These are phyloP conservation scores for Beta macrorhiza DNA, from an alignment of 179 eudicot species.

Conservation along the genomic window DNA sequence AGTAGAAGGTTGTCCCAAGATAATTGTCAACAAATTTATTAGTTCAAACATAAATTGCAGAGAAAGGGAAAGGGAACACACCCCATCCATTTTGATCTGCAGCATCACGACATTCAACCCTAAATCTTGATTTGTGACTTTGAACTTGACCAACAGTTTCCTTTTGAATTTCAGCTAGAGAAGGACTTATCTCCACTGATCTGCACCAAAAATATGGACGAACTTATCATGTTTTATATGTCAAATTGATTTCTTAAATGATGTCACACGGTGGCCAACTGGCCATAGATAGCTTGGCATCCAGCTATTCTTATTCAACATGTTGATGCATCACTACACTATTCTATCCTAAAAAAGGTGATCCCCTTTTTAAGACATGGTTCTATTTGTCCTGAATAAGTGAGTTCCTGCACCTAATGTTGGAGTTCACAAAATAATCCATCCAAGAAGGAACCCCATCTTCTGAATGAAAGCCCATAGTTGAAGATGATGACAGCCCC, in stretches of 20 bases:
- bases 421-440: neutral
- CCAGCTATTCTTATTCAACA: neutral
- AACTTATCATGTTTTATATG: neutral
- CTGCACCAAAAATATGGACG: constrained; percentile 47
- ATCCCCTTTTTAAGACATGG: neutral
- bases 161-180: constrained; percentile 74
- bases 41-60: constrained; percentile 2
- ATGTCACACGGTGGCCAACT: neutral
- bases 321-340: neutral
- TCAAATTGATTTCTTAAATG: neutral
- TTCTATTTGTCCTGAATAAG: neutral
- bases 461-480: neutral
- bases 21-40: neutral
- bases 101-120: constrained; percentile 91
- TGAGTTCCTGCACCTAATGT: neutral
- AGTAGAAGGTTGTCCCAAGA: constrained; percentile 3
- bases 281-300: neutral
- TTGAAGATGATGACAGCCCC: neutral
- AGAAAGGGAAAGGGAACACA: constrained; percentile 32
- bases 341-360: neutral
- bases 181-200: constrained; percentile 88
- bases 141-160: constrained; percentile 82
- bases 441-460: neutral
- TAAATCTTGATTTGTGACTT: constrained; percentile 74
- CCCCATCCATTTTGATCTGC: constrained; percentile 91